Evolutionary conservation across 2,329 filamentous ascomycete species (phyloP).

Genomic region (Trichoderma pleuroti): DNA sequence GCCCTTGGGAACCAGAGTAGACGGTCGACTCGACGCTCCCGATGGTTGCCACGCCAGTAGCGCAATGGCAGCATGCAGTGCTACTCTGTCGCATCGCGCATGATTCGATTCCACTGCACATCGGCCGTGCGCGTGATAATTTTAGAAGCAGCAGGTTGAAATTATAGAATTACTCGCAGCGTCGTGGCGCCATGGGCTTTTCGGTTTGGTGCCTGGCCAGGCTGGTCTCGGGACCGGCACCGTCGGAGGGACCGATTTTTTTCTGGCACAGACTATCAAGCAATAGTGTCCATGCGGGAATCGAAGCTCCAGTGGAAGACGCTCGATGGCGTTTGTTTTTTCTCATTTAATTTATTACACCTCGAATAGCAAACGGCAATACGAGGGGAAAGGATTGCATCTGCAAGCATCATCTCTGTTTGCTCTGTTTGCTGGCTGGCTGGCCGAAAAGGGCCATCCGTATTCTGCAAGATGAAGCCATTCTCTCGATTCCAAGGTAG

Average conservation of each 20-base stretch:
- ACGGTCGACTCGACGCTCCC: neutral
- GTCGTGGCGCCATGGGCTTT: neutral
- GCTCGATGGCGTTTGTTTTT: neutral
- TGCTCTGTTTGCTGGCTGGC: neutral
- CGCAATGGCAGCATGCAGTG: neutral
- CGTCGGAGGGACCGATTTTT: slow-evolving; percentile 5
- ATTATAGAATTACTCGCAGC: neutral
- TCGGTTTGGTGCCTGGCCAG: slow-evolving; percentile 1
- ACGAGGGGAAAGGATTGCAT: neutral
- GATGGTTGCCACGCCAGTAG: neutral
- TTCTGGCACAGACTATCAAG: neutral
- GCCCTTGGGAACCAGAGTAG: too few relatives aligned
- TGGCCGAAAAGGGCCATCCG: neutral
- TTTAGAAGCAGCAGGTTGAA: slow-evolving; percentile 6
- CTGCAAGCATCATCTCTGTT: neutral
- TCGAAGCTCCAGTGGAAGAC: neutral
- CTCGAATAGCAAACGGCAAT: neutral
- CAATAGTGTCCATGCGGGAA: slow-evolving; percentile 4
- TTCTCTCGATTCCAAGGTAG: neutral
- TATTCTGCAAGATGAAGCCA: neutral
- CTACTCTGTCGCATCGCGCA: neutral
- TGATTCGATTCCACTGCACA: neutral
- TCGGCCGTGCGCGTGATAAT: slow-evolving; percentile 13
- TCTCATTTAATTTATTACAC: neutral
- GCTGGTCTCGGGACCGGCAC: slow-evolving; percentile 7